A percentile compares a stretch with the other conserved stretches of the same genome.
Evolutionary conservation across 192 early-diverging fungal genomes (phyloP).

Genomic region (Kickxella alabastrina): DNA sequence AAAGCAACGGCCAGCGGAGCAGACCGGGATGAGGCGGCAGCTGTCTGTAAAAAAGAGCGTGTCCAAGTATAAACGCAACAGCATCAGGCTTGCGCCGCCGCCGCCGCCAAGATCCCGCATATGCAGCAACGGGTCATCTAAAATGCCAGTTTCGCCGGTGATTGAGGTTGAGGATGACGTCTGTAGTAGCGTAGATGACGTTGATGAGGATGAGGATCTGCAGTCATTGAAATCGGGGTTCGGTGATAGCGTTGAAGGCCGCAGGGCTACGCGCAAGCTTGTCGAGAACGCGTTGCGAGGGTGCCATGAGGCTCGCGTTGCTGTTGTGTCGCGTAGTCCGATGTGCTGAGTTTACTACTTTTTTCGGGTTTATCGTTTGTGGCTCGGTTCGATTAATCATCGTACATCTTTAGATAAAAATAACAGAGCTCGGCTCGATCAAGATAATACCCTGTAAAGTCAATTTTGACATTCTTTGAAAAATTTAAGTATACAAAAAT

Average conservation of each 20-base stretch:
- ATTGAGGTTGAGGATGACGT: constrained; percentile 8
- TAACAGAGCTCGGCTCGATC: too few relatives aligned
- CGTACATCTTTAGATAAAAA: too few relatives aligned
- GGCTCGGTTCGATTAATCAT: background rate
- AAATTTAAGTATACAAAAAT: too few relatives aligned
- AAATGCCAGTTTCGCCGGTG: background rate
- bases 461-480: too few relatives aligned
- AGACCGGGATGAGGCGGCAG: constrained; percentile 43
- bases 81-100: constrained; percentile 12
- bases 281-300: constrained; percentile 33
- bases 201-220: background rate
- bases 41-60: constrained; percentile 48
- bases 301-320: constrained; percentile 40
- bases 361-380: background rate
- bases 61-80: constrained; percentile 35
- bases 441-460: too few relatives aligned
- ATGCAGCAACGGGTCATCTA: background rate
- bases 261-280: constrained; percentile 33
- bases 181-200: constrained; percentile 2
- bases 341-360: constrained; percentile 1
- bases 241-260: constrained; percentile 17
- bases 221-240: background rate
- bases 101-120: constrained; percentile 23
- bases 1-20: too few relatives aligned
- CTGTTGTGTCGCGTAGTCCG: constrained; percentile 4